Conservation (phyloP, 345 rosid species). For the Cardamine chenopodiifolia region DNA sequence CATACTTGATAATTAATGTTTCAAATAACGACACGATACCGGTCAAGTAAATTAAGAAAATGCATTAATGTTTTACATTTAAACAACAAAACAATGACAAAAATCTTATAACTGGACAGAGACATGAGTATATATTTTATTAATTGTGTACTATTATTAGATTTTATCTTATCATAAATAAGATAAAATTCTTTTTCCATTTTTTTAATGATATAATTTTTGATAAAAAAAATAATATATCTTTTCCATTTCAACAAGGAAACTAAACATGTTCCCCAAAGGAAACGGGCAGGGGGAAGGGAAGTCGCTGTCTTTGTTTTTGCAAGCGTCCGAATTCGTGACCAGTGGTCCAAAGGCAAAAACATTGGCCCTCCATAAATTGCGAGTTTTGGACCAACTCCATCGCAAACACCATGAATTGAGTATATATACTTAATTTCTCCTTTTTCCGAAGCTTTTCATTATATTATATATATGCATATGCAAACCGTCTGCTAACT, state of each 20-base stretch:
- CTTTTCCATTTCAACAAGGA: conserved; percentile 1
- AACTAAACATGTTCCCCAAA: neutral
- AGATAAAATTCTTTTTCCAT: no score
- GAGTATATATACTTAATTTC: neutral
- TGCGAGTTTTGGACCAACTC: conserved; percentile 2
- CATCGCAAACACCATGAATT: neutral
- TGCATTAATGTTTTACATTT: no score
- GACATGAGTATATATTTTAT: no score
- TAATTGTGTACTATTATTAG: no score
- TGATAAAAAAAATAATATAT: neutral
- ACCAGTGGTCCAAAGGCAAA: neutral
- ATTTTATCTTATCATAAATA: no score
- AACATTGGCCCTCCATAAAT: conserved; percentile 23
- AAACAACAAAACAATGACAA: no score
- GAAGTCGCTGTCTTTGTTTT: neutral
- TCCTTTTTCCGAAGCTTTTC: neutral
- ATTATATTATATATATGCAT: neutral
- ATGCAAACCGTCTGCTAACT: neutral
- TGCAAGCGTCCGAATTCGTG: neutral
- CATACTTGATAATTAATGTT: no score
- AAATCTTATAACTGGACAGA: no score
- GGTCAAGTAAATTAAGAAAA: no score
- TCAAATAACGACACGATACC: no score
- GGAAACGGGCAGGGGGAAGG: neutral
- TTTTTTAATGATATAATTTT: no score